Conservation (phyloP, 2,329 filamentous ascomycete species). For the Aschersonia sp. region DNA sequence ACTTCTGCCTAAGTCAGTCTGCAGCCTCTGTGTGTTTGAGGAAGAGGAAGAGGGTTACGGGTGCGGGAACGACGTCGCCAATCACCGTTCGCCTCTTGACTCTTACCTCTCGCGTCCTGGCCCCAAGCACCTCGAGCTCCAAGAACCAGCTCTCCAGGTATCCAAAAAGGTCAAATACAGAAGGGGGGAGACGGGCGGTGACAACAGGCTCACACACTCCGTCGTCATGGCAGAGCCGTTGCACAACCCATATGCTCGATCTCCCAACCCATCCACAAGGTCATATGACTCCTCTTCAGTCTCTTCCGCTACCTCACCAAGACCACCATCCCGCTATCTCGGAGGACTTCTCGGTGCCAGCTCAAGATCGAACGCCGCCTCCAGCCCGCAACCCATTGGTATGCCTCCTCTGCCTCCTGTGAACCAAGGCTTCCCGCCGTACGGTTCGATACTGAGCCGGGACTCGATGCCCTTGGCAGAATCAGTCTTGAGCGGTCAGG, state of each 20-base stretch:
- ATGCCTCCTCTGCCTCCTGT: conserved; percentile 35
- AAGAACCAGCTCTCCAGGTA: too few species aligned
- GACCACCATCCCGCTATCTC: conserved; percentile 35
- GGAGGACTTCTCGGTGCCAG: conserved; percentile 36
- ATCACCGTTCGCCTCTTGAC: not conserved
- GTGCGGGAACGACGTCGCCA: not conserved
- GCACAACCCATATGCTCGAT: conserved; percentile 44
- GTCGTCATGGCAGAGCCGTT: conserved; percentile 35
- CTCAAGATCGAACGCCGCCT: conserved; percentile 31
- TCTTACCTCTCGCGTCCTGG: too few species aligned
- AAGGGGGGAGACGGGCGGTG: not conserved
- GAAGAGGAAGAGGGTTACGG: not conserved
- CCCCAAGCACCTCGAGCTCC: too few species aligned
- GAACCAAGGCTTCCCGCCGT: conserved; percentile 34
- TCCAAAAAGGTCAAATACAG: too few species aligned
- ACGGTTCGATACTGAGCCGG: conserved; percentile 38
- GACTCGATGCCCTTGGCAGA: conserved; percentile 46
- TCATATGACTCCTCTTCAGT: conserved; percentile 52
- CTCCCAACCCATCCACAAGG: conserved; percentile 44
- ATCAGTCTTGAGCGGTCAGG: conserved; percentile 40
- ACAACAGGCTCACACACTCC: not conserved
- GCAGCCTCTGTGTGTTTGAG: too few species aligned
- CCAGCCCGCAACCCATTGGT: conserved; percentile 36
- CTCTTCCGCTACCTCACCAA: conserved; percentile 46
- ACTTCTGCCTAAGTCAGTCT: too few species aligned